These are phyloP conservation scores for Xylaria curta DNA, from an alignment of 495 filamentous ascomycete species.

Conservation along the genomic window DNA sequence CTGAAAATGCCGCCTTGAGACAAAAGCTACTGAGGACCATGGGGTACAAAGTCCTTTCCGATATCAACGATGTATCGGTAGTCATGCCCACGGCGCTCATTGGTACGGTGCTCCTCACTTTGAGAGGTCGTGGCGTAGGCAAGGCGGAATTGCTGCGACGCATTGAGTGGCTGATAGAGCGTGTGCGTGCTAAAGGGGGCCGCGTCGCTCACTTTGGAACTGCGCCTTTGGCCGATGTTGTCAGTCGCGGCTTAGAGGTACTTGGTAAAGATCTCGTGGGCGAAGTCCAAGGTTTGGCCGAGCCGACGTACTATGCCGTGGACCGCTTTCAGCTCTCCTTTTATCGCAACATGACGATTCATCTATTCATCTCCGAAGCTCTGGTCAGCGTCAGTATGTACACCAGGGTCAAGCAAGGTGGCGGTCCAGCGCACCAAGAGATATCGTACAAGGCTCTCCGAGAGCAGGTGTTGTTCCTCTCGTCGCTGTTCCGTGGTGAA, in stretches of 20 bases:
- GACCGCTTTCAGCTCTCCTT: constrained; percentile 97
- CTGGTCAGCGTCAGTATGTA: constrained; percentile 90
- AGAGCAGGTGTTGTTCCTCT: constrained; percentile 85
- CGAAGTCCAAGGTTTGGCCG: constrained; percentile 74
- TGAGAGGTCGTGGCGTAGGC: constrained; percentile 90
- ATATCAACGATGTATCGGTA: constrained; percentile 95
- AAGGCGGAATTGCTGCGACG: constrained; percentile 82
- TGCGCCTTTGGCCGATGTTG: constrained; percentile 76
- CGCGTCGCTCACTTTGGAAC: constrained; percentile 92
- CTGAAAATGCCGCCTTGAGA: constrained; percentile 51
- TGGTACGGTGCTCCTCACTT: constrained; percentile 89
- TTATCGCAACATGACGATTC: constrained; percentile 99
- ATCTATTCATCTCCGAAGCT: constrained; percentile 92
- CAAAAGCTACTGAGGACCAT: constrained; percentile 77
- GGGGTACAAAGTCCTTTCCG: constrained; percentile 87
- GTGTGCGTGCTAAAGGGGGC: constrained; percentile 84
- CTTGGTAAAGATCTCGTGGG: constrained; percentile 88
- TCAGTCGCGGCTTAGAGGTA: constrained; percentile 88
- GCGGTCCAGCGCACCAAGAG: constrained; percentile 77
- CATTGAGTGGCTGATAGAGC: constrained; percentile 86
- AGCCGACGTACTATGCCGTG: constrained; percentile 90
- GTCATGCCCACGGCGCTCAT: constrained; percentile 98
- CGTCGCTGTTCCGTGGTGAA: constrained; percentile 90
- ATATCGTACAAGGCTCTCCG: constrained; percentile 74
- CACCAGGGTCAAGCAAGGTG: constrained; percentile 85